Base-by-base conservation (phyloP, 352 stramenopile species). In the Globisporangium cystogenes region DNA sequence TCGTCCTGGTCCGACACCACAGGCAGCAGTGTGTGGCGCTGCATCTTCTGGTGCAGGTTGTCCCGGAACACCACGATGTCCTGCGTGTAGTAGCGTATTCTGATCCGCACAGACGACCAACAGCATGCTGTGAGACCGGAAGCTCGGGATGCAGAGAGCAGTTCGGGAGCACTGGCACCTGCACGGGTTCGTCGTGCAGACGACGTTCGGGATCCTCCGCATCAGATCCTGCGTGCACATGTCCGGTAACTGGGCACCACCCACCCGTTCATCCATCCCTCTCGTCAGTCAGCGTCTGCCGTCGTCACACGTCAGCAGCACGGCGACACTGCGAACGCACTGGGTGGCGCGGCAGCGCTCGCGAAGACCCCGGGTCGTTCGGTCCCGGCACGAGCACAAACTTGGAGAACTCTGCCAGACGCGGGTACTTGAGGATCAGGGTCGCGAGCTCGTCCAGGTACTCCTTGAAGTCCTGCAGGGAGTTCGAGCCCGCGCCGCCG, bases 21-120 rank as follows among this genome's bases (percentile, higher is more conserved):
- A 10, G 82, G 85, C 4, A 96, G 56, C 40, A 97, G 67, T 15
- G 86, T 86, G 60, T 96, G 80, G 16, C 86, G 77, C 26, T 96
- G 76, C 67, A 98, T 88, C 51, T 97, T 96, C 65, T 91, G 80
- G 35, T 97, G 82, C 15, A 98, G 63, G 50, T 98, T 76, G 31
- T 97, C 78, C 12, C 92, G 84, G 63, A 96, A 97, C 15, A 98
- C 76, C 7, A 98, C 83, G 36, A 98, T 80, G 53, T 98, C 92
- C 60, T 97, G 85, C 7, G 88, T 96, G 70, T 93, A 98, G 55
- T 93, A 88, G 18, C 90, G 84, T 60, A 98, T 88, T 42, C 75
- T 86, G 29, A 4, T 5, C 41, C 15, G n/a, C 18, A n/a, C n/a
- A n/a, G n/a, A n/a, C n/a, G n/a, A n/a, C n/a, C n/a, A n/a, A n/a